Conservation (phyloP, 148 eudicot genomes). For the Chenopodium quinoa region DNA sequence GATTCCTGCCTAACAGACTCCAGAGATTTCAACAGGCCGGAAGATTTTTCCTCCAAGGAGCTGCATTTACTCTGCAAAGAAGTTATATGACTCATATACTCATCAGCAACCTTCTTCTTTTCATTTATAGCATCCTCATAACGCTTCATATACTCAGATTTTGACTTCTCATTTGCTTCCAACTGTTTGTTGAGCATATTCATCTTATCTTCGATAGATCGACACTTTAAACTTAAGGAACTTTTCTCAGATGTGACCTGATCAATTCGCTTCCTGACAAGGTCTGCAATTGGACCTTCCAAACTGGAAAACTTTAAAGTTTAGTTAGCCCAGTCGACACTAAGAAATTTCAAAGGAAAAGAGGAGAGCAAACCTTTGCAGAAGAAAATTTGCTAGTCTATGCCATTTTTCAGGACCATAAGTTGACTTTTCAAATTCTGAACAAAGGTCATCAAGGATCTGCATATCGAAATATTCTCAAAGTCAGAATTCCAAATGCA, state of each 20-base stretch:
- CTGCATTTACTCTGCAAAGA: slow-evolving; percentile 79
- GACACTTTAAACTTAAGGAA: slow-evolving; percentile 68
- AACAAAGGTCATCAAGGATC: slow-evolving; percentile 70
- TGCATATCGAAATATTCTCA: slow-evolving; percentile 27
- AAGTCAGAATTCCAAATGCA: neutral
- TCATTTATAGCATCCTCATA: slow-evolving; percentile 85
- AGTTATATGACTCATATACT: slow-evolving; percentile 71
- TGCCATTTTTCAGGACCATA: slow-evolving; percentile 96
- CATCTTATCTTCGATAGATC: slow-evolving; percentile 85
- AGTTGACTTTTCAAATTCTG: slow-evolving; percentile 71
- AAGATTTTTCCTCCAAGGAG: slow-evolving; percentile 82
- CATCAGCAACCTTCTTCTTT: slow-evolving; percentile 83
- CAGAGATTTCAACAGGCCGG: slow-evolving; percentile 60
- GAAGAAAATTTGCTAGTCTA: slow-evolving; percentile 60
- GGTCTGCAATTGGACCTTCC: slow-evolving; percentile 89
- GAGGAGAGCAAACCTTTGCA: slow-evolving; percentile 60
- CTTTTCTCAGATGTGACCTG: slow-evolving; percentile 80
- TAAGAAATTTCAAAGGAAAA: neutral
- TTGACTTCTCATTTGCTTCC: slow-evolving; percentile 82
- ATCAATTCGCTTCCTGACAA: slow-evolving; percentile 81
- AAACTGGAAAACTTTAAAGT: slow-evolving; percentile 46
- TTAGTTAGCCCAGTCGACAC: slow-evolving; percentile 4
- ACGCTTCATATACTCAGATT: slow-evolving; percentile 84
- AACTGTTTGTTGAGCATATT: slow-evolving; percentile 72
- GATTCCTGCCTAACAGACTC: slow-evolving; percentile 67